Evolutionary conservation across 257 asterid species (phyloP), one percentile per base, ranked within the genome.

Genomic region (Petrea volubilis): DNA sequence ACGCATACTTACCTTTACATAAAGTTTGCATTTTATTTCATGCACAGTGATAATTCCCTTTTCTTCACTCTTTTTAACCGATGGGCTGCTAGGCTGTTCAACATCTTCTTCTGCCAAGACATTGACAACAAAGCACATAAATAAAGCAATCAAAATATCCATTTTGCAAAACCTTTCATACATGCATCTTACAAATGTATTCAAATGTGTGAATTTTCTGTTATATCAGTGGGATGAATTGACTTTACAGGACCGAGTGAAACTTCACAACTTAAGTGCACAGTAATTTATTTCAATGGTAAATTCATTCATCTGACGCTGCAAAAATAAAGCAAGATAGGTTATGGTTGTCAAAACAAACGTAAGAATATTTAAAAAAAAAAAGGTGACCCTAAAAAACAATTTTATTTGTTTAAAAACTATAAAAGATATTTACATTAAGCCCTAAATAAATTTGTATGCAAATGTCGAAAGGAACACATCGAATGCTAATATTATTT

Each of bases 1-100:
- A 49, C n/a, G 28, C 55, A 55, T n/a, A 69, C 79, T 74, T 77
- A 88, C 99, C 98, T 92, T 95, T 51, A 92, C 85, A 65, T 86
- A 90, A 77, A 95, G 92, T 79, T 90, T 92, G 82, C 99, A 95
- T 84, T 87, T 92, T 79, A 92, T 97, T 85, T 95, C 98, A 71
- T 92, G 96, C 52, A 95, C 92, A 11, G 84, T 82, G 59, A 61
- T 47, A 49, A 92, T 71, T 63, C 98, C 99, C 76, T 84, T 78
- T 72, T 95, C 99, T 79, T 86, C 97, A 46, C 80, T 77, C 79
- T 83, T 95, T 81, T 87, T 87, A 78, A 95, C 88, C 41, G 99
- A 92, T 60, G 98, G 98, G 69, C 98, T 95, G 85, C 97, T 70
- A 20, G 99, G 97, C 84, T 84, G 92, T 87, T 92, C 96, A 8